These are phyloP conservation scores for Russula virescens DNA, from an alignment of 768 basidiomycete species.

Conservation along the genomic window DNA sequence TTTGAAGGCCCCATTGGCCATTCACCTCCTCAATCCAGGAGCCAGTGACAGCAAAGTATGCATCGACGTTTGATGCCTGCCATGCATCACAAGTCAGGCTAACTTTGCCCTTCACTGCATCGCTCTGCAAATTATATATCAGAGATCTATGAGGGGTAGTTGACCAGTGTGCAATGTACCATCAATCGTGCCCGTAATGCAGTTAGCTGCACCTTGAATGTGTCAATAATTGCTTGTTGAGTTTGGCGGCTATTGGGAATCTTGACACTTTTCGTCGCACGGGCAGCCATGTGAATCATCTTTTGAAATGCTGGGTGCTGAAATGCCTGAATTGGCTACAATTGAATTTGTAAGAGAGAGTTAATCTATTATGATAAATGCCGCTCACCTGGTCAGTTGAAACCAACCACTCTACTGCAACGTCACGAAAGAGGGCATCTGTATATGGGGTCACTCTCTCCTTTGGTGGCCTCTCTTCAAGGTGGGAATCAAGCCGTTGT, in stretches of 20 bases:
- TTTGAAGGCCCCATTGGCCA: slow-evolving; percentile 18
- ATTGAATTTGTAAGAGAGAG: not conserved
- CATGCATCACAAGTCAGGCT: no score
- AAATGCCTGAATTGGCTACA: not conserved
- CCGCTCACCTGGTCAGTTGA: not conserved
- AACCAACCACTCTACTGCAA: not conserved
- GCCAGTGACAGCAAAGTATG: slow-evolving; percentile 37
- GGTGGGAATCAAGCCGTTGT: not conserved
- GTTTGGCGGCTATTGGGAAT: not conserved
- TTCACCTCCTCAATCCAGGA: slow-evolving; percentile 36
- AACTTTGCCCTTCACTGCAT: slow-evolving; percentile 25
- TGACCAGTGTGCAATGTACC: not conserved
- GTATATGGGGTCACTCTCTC: not conserved
- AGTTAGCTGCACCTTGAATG: not conserved
- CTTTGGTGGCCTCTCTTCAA: not conserved
- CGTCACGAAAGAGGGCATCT: no score
- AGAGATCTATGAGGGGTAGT: no score
- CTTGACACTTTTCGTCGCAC: not conserved
- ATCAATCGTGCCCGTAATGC: not conserved
- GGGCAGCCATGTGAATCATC: not conserved
- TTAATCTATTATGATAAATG: no score
- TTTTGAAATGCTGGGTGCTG: not conserved
- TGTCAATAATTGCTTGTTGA: not conserved
- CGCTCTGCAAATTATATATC: slow-evolving; percentile 17
- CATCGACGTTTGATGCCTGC: slow-evolving; percentile 36